phyloP scores from a whole-genome alignment of 768 basidiomycete species.

The Tulasnella sp. region DNA sequence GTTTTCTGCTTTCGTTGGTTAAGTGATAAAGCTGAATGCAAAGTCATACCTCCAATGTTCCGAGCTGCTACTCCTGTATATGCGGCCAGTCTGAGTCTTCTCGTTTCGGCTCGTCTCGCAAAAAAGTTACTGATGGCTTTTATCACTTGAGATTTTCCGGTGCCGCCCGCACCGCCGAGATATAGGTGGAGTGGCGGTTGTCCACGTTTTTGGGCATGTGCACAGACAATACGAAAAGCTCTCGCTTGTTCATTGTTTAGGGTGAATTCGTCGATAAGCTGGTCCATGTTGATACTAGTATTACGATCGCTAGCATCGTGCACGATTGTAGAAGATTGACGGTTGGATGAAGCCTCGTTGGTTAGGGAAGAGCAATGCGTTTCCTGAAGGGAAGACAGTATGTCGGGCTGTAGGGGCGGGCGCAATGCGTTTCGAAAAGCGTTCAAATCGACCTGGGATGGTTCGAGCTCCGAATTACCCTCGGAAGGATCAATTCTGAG shows the following conservation, averaged over 20 bases:
- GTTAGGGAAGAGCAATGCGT: no score
- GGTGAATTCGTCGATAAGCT: background rate
- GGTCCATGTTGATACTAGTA: no score
- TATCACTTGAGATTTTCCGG: background rate
- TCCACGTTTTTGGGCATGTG: background rate
- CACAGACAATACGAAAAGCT: background rate
- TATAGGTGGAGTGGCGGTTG: background rate
- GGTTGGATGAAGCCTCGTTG: no score
- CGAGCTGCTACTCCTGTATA: conserved; percentile 36
- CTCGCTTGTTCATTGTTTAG: background rate
- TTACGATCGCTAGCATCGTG: no score
- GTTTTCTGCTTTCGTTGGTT: background rate
- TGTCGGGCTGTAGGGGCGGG: no score
- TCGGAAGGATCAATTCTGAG: no score
- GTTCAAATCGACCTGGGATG: no score
- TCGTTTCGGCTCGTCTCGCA: background rate
- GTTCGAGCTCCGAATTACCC: no score
- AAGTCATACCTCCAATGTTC: conserved; percentile 34
- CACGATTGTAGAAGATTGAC: no score
- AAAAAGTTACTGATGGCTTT: background rate
- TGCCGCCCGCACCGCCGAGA: background rate
- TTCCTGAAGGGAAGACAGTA: no score
- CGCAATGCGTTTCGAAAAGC: no score
- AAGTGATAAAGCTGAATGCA: conserved; percentile 30
- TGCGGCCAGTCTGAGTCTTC: conserved; percentile 20